Evolutionary conservation across 1,139 yeast species (phyloP).

Genomic region (Saccharomyces hybrid): DNA sequence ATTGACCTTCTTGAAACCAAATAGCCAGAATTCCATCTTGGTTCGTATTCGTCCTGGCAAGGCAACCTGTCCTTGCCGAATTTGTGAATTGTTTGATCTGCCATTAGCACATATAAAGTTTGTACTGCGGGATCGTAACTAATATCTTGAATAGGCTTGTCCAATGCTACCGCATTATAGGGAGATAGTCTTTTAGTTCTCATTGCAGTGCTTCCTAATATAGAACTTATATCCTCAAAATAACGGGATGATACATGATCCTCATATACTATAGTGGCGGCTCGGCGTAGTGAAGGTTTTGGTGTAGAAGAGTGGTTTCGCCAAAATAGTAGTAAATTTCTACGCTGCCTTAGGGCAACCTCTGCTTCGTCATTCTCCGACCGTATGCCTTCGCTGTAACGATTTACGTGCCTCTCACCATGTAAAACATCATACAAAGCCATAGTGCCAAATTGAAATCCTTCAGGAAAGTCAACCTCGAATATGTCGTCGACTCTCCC

Average conservation of each 20-base stretch:
- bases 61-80: background rate
- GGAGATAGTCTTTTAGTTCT: background rate
- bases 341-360: background rate
- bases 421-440: background rate
- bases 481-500: slow-evolving; percentile 7
- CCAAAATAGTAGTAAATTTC: background rate
- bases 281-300: background rate
- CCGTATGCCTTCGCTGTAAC: background rate
- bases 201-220: background rate
- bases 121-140: background rate
- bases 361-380: background rate
- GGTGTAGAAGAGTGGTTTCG: background rate
- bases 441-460: background rate
- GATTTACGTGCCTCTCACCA: background rate
- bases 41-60: background rate
- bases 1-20: background rate
- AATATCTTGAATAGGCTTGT: background rate
- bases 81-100: background rate
- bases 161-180: background rate
- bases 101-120: background rate
- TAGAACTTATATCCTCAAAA: background rate
- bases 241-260: background rate
- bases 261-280: background rate
- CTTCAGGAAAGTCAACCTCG: slow-evolving; percentile 5
- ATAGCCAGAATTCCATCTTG: background rate